Conservation (phyloP, 164 flowering plant species). For the Magnolia changhungtana region DNA sequence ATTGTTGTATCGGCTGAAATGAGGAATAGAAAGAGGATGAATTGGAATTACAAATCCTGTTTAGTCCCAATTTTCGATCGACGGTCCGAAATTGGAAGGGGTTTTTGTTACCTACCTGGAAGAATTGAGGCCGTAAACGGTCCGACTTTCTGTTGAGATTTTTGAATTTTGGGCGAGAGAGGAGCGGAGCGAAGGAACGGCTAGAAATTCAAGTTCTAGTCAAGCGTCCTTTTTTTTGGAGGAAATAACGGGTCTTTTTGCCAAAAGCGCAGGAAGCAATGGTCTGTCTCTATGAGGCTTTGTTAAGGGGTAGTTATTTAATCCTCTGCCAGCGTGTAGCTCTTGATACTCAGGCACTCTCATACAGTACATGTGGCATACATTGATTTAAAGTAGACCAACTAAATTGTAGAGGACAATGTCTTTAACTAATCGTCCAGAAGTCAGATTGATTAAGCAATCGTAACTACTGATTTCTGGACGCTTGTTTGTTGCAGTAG, state of each 20-base stretch:
- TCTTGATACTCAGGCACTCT: too few species aligned
- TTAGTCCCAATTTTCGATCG: not conserved
- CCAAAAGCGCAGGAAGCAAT: not conserved
- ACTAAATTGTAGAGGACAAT: too few species aligned
- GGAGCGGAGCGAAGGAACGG: not conserved
- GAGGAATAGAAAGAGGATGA: constrained; percentile 7
- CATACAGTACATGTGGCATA: too few species aligned
- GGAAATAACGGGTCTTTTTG: not conserved
- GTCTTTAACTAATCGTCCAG: too few species aligned
- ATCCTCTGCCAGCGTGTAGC: too few species aligned
- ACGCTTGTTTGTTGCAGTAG: too few species aligned
- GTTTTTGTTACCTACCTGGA: not conserved
- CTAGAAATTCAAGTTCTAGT: not conserved
- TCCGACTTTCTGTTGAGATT: not conserved
- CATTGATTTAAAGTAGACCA: too few species aligned
- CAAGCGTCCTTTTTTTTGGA: not conserved
- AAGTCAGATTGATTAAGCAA: too few species aligned
- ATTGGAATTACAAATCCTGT: not conserved
- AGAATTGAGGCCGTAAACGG: not conserved
- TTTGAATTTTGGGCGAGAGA: not conserved
- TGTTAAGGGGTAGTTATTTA: too few species aligned
- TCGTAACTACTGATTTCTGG: too few species aligned
- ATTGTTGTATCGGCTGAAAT: not conserved
- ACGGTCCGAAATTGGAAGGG: not conserved
- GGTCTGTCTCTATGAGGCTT: not conserved